A percentile compares a stretch with the other conserved stretches of the same genome.
Evolutionary conservation across 2,329 filamentous ascomycete genomes (phyloP).

Genomic region (Pleochaeta shiraiana): DNA sequence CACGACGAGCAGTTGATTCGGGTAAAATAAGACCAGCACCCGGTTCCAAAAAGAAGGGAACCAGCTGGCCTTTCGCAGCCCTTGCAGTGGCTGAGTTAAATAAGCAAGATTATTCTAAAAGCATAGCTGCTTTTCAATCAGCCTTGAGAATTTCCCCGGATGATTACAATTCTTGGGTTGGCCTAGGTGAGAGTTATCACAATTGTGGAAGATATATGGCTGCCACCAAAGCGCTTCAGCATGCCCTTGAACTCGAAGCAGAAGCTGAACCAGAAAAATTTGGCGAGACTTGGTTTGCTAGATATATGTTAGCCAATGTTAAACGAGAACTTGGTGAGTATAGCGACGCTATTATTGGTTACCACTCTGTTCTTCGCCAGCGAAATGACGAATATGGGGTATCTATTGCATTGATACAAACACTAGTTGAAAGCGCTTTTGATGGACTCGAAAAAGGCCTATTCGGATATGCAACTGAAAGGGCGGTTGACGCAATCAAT

Average conservation of each 20-base stretch:
- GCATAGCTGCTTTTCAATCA: conserved; percentile 79
- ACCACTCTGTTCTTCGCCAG: conserved; percentile 46
- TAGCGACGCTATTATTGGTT: conserved; percentile 58
- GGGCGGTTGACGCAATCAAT: conserved; percentile 45
- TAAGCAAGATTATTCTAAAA: conserved; percentile 73
- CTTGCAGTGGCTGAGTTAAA: conserved; percentile 88
- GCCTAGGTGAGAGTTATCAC: conserved; percentile 92
- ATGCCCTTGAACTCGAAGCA: conserved; percentile 57
- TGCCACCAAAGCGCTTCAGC: conserved; percentile 75
- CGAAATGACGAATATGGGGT: conserved; percentile 67
- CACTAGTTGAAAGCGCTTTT: conserved; percentile 62
- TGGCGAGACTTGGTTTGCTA: conserved; percentile 78
- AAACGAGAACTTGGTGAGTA: conserved; percentile 82
- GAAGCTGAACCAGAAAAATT: conserved; percentile 29
- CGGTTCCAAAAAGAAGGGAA: conserved; percentile 77
- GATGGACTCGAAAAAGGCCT: conserved; percentile 60
- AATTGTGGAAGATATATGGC: conserved; percentile 84
- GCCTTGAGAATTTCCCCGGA: conserved; percentile 63
- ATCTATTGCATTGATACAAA: conserved; percentile 69
- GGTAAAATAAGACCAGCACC: conserved; percentile 78
- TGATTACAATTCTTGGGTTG: conserved; percentile 93
- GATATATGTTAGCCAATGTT: conserved; percentile 92
- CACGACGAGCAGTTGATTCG: conserved; percentile 82
- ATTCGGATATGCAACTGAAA: conserved; percentile 60
- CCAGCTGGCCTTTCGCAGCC: conserved; percentile 92